Percentiles rank a stretch among this genome's conserved stretches.
These are phyloP conservation scores for Polyporus arcularius DNA, from an alignment of 768 basidiomycete species.

Conservation along the genomic window DNA sequence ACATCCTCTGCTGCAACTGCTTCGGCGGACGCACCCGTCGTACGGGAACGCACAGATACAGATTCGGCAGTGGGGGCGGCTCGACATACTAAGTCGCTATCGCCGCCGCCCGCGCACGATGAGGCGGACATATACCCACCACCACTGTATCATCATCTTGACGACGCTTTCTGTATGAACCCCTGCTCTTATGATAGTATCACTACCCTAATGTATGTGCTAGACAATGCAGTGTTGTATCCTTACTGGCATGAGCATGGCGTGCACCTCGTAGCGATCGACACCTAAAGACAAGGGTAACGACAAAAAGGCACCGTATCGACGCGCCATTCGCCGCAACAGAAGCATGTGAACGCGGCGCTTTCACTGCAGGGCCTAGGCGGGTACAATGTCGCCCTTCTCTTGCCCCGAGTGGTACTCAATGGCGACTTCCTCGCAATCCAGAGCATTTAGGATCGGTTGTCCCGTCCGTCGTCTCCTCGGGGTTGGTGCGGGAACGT, in stretches of 20 bases:
- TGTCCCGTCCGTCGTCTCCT: neutral
- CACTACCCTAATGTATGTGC: neutral
- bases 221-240: too few species aligned
- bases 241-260: too few species aligned
- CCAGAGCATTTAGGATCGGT: neutral
- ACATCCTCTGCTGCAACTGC: constrained; percentile 45
- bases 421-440: too few species aligned
- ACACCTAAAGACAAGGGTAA: too few species aligned
- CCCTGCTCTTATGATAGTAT: neutral
- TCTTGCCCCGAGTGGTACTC: too few species aligned
- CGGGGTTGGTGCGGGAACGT: neutral
- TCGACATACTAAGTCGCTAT: constrained; percentile 1
- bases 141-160: neutral
- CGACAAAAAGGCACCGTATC: too few species aligned
- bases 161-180: neutral
- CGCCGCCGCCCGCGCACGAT: neutral
- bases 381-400: too few species aligned
- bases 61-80: constrained; percentile 20
- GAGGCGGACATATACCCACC: neutral
- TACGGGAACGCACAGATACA: constrained; percentile 29
- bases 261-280: too few species aligned
- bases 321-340: too few species aligned
- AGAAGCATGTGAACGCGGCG: too few species aligned
- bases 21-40: constrained; percentile 29
- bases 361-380: too few species aligned